A percentile compares a stretch with the other conserved stretches of the same genome.
phyloP scores from a whole-genome alignment of 179 eudicot genomes.

The Spergularia azorica region DNA sequence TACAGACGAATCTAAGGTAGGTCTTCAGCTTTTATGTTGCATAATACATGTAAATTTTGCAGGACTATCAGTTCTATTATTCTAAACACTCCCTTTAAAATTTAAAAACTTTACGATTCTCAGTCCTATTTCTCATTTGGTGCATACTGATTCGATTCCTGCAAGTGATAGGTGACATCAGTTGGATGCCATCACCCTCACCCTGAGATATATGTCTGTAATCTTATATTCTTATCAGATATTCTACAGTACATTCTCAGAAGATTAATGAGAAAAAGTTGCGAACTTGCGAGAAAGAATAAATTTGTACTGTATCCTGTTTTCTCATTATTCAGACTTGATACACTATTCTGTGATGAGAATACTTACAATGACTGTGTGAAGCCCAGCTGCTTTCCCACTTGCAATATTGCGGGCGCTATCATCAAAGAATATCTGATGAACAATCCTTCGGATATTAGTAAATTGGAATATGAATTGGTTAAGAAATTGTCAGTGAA shows the following conservation, averaged over 20 bases:
- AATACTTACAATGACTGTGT: slow-evolving; percentile 77
- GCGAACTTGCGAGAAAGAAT: not conserved
- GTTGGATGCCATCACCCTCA: not conserved
- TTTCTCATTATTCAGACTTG: too few relatives aligned
- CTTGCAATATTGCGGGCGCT: slow-evolving; percentile 83
- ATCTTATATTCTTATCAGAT: not conserved
- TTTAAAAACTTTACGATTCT: not conserved
- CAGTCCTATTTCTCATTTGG: not conserved
- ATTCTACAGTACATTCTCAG: not conserved
- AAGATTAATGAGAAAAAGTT: not conserved
- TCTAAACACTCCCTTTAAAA: not conserved
- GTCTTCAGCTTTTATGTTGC: too few relatives aligned
- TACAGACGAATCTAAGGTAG: too few relatives aligned
- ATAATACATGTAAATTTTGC: too few relatives aligned
- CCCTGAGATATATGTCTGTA: not conserved
- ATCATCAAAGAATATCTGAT: slow-evolving; percentile 90
- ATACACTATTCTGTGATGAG: not conserved
- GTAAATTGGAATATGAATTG: not conserved
- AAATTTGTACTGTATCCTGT: not conserved
- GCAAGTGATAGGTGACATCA: slow-evolving; percentile 13
- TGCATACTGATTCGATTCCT: slow-evolving; percentile 10
- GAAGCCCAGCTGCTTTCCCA: slow-evolving; percentile 81
- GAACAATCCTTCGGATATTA: not conserved
- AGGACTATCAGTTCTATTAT: too few relatives aligned
- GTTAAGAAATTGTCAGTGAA: too few relatives aligned